These are phyloP conservation scores for Oryza officinalis DNA, from an alignment of 176 grass and related monocot species.

Conservation along the genomic window DNA sequence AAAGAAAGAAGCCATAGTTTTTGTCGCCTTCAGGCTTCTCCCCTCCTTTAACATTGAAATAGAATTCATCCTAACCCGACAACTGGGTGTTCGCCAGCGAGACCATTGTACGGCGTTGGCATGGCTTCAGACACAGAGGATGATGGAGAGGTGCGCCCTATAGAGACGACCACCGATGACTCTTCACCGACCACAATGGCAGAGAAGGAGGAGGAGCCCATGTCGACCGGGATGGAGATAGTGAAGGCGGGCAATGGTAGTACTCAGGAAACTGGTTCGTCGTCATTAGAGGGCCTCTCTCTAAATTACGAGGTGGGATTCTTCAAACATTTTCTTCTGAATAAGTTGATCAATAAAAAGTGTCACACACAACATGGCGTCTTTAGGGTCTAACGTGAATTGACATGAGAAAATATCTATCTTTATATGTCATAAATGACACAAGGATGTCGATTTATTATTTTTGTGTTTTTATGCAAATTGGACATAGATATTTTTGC, in stretches of 20 bases:
- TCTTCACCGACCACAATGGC: not conserved
- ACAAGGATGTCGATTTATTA: not conserved
- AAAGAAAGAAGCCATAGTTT: not conserved
- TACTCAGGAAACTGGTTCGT: constrained; percentile 52
- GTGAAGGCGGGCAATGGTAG: constrained; percentile 34
- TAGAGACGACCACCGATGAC: not conserved
- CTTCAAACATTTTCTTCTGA: not conserved
- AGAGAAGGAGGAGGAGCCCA: constrained; percentile 13
- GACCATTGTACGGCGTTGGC: not conserved
- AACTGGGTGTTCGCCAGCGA: not conserved
- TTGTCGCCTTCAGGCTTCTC: not conserved
- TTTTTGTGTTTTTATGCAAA: not conserved
- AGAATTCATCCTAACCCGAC: not conserved
- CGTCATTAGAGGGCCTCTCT: constrained; percentile 66
- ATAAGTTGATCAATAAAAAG: not conserved
- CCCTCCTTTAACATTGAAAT: not conserved
- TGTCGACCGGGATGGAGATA: constrained; percentile 16
- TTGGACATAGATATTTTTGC: not conserved
- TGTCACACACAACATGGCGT: not conserved
- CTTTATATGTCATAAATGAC: not conserved
- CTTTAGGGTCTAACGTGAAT: not conserved
- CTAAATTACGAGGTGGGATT: constrained; percentile 83
- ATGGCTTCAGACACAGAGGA: constrained; percentile 26
- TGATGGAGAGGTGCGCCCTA: not conserved
- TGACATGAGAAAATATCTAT: not conserved